phyloP scores from a whole-genome alignment of 495 filamentous ascomycete species.

The Xylaria castorea region DNA sequence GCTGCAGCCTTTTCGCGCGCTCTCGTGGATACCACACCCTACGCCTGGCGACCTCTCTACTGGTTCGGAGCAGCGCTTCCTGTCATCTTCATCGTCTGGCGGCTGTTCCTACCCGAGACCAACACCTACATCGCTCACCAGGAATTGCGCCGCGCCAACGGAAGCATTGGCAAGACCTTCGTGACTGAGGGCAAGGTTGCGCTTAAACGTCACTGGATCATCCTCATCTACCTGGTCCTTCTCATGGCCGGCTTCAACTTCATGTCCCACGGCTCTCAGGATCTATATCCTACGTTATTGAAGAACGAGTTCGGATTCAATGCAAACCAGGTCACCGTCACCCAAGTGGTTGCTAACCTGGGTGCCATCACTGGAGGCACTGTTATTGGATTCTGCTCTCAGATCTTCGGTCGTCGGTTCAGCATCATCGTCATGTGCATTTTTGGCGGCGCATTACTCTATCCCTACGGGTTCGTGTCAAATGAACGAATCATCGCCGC shows the following conservation, averaged over 20 bases:
- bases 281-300: conserved; percentile 88
- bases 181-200: conserved; percentile 77
- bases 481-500: conserved; percentile 71
- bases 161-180: conserved; percentile 65
- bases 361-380: conserved; percentile 84
- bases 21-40: conserved; percentile 72
- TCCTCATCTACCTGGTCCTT: conserved; percentile 80
- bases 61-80: conserved; percentile 87
- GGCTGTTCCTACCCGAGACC: conserved; percentile 79
- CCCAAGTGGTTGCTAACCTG: conserved; percentile 84
- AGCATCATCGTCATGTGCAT: conserved; percentile 79
- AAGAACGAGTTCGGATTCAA: conserved; percentile 77
- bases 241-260: conserved; percentile 94
- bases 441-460: conserved; percentile 78
- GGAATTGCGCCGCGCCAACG: conserved; percentile 60
- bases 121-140: conserved; percentile 68
- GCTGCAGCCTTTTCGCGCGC: conserved; percentile 78
- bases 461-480: conserved; percentile 79
- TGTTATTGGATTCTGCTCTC: conserved; percentile 75
- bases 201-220: conserved; percentile 76
- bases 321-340: conserved; percentile 75
- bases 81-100: conserved; percentile 80
- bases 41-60: conserved; percentile 82
- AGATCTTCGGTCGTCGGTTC: conserved; percentile 83
- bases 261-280: conserved; percentile 92